Evolutionary conservation across 116 monocot species (phyloP), one percentile per base, ranked within the genome.

Genomic region (Posidonia oceanica): DNA sequence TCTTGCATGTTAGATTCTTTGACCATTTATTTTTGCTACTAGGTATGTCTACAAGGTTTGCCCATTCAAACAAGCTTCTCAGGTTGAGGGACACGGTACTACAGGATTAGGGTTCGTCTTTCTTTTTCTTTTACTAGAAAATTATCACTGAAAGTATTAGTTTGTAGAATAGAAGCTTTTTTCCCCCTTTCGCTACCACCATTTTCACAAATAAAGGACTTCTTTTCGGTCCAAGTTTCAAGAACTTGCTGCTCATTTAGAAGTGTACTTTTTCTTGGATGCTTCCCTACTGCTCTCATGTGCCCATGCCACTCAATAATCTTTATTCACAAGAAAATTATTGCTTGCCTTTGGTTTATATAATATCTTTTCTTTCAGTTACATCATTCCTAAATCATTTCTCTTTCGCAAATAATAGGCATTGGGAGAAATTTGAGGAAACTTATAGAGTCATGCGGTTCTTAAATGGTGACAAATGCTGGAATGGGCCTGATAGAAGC

Each of bases 401-500:
- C 18, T 20, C 42, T 41, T 66, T 42, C 20, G 8, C 51, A 20
- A 55, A n/a, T 56, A 70, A 57, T 70, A 98, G 98, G 84, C 67
- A 72, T 20, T 93, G 93, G 98, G 93, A 93, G n/a, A 98, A 93
- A 70, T 98, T 98, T 73, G 98, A 98, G 29, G 93, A 93, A 52
- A 84, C 89, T 4, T 93, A 90, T 75, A 81, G 82, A 75, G 61
- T 84, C 44, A 90, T 98, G 93, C 72, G 66, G 36, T 98, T 98
- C 71, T 78, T 83, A 41, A 75, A 74, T 80, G 98, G 98, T 53
- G 93, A 93, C 63, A 82, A 22, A 71, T 98, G 98, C 77, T 98
- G 98, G 98, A 98, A 98, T 83, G 98, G 98, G 14, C 98, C 98
- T 52, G 83, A 98, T 80, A 81, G 98, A 85, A 93, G 90, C 72